These are phyloP conservation scores for Odontarrhena argentea DNA, from an alignment of 345 rosid genomes.

Conservation along the genomic window DNA sequence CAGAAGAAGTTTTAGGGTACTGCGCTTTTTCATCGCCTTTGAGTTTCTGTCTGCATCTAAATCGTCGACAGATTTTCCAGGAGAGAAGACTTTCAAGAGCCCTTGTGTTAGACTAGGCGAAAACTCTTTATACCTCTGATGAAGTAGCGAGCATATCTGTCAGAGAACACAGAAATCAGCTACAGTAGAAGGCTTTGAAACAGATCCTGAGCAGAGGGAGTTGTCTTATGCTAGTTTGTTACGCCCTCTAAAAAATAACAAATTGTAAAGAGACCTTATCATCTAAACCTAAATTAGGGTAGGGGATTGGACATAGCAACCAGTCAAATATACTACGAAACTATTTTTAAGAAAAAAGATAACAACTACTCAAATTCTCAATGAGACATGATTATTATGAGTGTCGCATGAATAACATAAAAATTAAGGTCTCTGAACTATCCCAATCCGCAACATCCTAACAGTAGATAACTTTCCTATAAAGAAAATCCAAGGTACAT, in stretches of 20 bases:
- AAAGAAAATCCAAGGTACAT: constrained; percentile 3
- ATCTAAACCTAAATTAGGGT: background rate
- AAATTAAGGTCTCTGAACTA: constrained; percentile 3
- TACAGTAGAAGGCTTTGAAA: constrained; percentile 14
- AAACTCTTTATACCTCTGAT: constrained; percentile 95
- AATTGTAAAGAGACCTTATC: constrained; percentile 1
- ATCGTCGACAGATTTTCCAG: constrained; percentile 92
- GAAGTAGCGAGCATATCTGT: constrained; percentile 96
- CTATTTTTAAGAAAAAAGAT: constrained; percentile 1
- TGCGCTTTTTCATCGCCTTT: constrained; percentile 95
- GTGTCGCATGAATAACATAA: constrained; percentile 5
- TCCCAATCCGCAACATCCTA: constrained; percentile 1
- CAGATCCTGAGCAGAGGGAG: constrained; percentile 1
- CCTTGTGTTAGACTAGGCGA: constrained; percentile 87
- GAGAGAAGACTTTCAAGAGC: constrained; percentile 83
- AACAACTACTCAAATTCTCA: constrained; percentile 5
- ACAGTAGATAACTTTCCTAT: background rate
- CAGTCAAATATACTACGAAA: constrained; percentile 6
- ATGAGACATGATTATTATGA: constrained; percentile 9
- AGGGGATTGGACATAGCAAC: background rate
- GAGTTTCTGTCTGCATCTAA: constrained; percentile 78
- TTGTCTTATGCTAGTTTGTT: background rate
- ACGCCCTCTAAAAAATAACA: constrained; percentile 2
- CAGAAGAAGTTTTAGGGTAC: constrained; percentile 85
- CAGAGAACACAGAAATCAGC: constrained; percentile 37